These are phyloP conservation scores for Thalia dealbata DNA, from an alignment of 176 grass and related monocot genomes.

Conservation along the genomic window DNA sequence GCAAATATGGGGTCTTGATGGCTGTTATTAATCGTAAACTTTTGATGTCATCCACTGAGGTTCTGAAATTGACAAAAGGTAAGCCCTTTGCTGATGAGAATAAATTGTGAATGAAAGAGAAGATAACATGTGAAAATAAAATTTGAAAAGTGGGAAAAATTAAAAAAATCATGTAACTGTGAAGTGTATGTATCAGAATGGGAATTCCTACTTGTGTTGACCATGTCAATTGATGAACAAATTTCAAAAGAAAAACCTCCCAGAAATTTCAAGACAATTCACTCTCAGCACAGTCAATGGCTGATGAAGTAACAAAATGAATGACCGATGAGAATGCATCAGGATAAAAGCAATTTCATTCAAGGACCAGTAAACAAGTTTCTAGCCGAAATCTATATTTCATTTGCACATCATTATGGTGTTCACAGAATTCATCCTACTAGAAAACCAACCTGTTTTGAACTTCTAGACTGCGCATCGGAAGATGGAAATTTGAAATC, in stretches of 20 bases:
- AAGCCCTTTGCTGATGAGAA: background rate
- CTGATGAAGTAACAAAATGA: background rate
- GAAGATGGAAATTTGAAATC: conserved; percentile 42
- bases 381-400: background rate
- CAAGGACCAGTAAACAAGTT: background rate
- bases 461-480: conserved; percentile 86
- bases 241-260: too few relatives aligned
- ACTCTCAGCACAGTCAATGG: background rate
- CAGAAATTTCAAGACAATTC: too few relatives aligned
- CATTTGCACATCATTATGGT: too few relatives aligned
- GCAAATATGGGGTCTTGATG: conserved; percentile 83
- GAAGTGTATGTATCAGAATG: too few relatives aligned
- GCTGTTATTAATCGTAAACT: conserved; percentile 65
- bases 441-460: conserved; percentile 50
- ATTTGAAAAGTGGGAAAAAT: too few relatives aligned
- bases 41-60: conserved; percentile 56
- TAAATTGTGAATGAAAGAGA: too few relatives aligned
- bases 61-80: conserved; percentile 34
- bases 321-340: background rate
- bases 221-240: too few relatives aligned
- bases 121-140: too few relatives aligned
- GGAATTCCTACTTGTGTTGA: too few relatives aligned
- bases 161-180: too few relatives aligned
- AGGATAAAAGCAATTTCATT: background rate
- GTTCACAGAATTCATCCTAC: too few relatives aligned